Base-by-base conservation (phyloP, 2,329 filamentous ascomycete species). In the Beauveria sp. region DNA sequence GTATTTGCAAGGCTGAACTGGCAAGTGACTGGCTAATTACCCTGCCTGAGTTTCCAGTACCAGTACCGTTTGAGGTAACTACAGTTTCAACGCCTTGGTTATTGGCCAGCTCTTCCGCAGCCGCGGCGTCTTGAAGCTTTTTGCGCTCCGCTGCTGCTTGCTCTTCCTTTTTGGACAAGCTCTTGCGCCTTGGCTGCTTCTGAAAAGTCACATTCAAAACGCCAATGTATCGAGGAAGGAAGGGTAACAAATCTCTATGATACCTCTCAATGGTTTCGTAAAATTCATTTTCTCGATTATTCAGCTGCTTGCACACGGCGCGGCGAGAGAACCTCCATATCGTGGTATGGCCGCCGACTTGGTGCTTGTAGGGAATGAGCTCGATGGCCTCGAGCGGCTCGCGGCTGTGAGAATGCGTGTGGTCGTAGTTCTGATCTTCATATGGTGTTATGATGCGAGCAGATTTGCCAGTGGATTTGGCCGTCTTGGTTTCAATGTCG, bases 261-360 rank as follows among this genome's bases (percentile, higher is more conserved):
- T 91, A 86, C 69, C 86, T 87, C 78, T 99, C 95, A 69, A 98
- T 91, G 60, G 88, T 95, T 76, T 99, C 95, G 74, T 99, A 99
- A 72, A 99, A 99, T 76, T 96, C 91, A 75, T 99, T 99, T 73
- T 99, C 95, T 70, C 93, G 85, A 73, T 96, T 99, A 74, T 96
- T 99, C 70, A 99, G 83, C 76, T 97, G 92, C 76, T 99, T 99
- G 81, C 95, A 99, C 12, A 99, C 93, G 61, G 95, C 95, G 69
- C 93, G 86, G 67, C 91, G 88, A 20, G 95, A 98, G 72, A 99
- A 98, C 48, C 93, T 88, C 83, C 96, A 99, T 42, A 99, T 84
- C 0, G 93, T 97, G 7, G 92, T 97, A 73, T 99, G 95, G 0
- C 95, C 95, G 63, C 95, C 95, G 61, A 99, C 95, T 75, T 99